These are phyloP conservation scores for Microthlaspi erraticum DNA, from an alignment of 345 rosid genomes.

Conservation along the genomic window DNA sequence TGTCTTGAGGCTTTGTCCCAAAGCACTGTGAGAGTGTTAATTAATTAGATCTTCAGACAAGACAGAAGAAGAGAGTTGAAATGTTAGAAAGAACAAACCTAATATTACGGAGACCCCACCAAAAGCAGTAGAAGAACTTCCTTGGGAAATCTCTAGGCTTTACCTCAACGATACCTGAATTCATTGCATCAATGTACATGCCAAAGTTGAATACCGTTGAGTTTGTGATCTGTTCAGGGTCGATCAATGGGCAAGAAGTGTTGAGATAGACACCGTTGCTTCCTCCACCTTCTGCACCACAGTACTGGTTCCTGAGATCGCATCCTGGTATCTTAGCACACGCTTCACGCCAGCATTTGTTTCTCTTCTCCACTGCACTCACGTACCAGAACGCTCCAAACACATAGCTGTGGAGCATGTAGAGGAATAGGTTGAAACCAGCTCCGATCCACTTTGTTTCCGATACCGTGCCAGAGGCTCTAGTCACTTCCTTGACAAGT, in stretches of 20 bases:
- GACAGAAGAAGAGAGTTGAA: neutral
- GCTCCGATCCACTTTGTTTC: slow-evolving; percentile 38
- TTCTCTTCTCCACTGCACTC: slow-evolving; percentile 28
- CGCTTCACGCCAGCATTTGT: slow-evolving; percentile 29
- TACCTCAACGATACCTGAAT: slow-evolving; percentile 30
- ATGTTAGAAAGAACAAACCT: slow-evolving; percentile 28
- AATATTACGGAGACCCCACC: slow-evolving; percentile 44
- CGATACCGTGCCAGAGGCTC: slow-evolving; percentile 28
- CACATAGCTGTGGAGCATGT: slow-evolving; percentile 25
- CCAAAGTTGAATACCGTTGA: slow-evolving; percentile 37
- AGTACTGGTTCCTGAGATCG: neutral
- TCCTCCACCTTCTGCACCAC: neutral
- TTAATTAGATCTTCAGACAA: neutral
- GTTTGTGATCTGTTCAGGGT: slow-evolving; percentile 28
- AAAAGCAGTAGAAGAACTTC: slow-evolving; percentile 40
- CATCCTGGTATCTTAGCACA: slow-evolving; percentile 11
- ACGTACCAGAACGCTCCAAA: slow-evolving; percentile 45
- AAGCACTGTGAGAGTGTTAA: slow-evolving; percentile 41
- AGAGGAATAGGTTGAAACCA: slow-evolving; percentile 35
- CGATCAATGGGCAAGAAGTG: slow-evolving; percentile 32
- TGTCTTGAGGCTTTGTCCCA: slow-evolving; percentile 55
- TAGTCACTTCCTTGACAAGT: slow-evolving; percentile 19
- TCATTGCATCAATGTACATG: slow-evolving; percentile 38
- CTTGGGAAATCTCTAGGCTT: slow-evolving; percentile 22
- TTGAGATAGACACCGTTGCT: neutral